These are phyloP conservation scores for Parietaria judaica DNA, from an alignment of 306 rosid species.

Conservation along the genomic window DNA sequence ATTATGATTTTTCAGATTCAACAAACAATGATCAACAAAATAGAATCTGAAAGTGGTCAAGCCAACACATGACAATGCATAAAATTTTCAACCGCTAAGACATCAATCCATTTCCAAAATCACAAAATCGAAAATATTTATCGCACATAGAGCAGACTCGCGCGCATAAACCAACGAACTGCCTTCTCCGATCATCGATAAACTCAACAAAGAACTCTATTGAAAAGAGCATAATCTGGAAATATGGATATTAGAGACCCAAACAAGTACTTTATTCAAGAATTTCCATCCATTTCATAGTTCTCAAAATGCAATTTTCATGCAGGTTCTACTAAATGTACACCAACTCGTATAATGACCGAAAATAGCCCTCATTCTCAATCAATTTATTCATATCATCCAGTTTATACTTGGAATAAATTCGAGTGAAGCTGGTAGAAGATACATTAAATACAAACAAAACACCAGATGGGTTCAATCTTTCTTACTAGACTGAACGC, in stretches of 20 bases:
- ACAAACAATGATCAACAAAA: conserved; percentile 3
- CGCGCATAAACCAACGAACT: too few relatives aligned
- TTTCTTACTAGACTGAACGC: conserved; percentile 12
- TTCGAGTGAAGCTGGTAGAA: conserved; percentile 23
- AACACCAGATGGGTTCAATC: conserved; percentile 12
- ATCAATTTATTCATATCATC: conserved; percentile 1
- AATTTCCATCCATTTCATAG: too few relatives aligned
- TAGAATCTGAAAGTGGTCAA: background rate
- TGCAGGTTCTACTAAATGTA: conserved; percentile 5
- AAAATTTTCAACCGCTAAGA: background rate
- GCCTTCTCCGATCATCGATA: too few relatives aligned
- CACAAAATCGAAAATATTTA: background rate
- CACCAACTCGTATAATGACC: conserved; percentile 21
- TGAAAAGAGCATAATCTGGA: too few relatives aligned
- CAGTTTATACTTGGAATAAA: conserved; percentile 6
- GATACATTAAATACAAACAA: conserved; percentile 8
- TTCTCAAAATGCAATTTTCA: background rate
- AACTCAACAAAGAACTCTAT: too few relatives aligned
- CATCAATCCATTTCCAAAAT: background rate
- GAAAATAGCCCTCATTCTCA: conserved; percentile 23
- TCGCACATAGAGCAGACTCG: background rate
- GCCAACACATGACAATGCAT: conserved; percentile 2
- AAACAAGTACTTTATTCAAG: too few relatives aligned
- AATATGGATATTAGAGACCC: background rate
- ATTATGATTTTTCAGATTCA: background rate